phyloP scores from a whole-genome alignment of 2,329 filamentous ascomycete genomes.

The Colletotrichum tamarilloi region DNA sequence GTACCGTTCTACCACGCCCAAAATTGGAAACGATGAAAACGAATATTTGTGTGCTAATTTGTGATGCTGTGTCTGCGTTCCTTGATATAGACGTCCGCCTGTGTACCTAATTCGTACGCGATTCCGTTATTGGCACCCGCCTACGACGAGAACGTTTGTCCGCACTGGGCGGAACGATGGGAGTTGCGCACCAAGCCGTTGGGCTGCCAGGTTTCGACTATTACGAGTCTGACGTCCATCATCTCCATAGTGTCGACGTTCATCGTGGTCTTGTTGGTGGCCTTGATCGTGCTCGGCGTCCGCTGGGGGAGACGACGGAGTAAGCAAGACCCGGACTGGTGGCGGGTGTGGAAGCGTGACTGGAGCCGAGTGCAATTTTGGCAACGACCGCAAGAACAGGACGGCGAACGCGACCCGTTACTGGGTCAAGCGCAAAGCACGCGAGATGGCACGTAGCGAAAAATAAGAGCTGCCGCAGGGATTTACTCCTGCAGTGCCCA shows the following conservation, averaged over 20 bases:
- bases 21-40: neutral
- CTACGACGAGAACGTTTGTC: conserved; percentile 62
- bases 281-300: conserved; percentile 34
- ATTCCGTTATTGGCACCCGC: conserved; percentile 62
- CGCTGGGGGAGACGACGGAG: conserved; percentile 29
- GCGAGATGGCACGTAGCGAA: too few species aligned
- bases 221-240: conserved; percentile 51
- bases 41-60: neutral
- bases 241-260: conserved; percentile 48
- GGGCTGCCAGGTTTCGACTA: conserved; percentile 55
- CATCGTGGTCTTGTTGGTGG: conserved; percentile 39
- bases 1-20: conserved; percentile 46
- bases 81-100: conserved; percentile 58
- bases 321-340: conserved; percentile 36
- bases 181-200: conserved; percentile 52
- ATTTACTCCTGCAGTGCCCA: neutral
- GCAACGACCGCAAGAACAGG: neutral
- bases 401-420: conserved; percentile 37
- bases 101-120: conserved; percentile 61
- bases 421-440: conserved; percentile 27
- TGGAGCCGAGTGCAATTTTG: neutral
- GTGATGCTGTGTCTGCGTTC: neutral
- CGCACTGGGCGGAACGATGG: conserved; percentile 58
- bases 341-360: conserved; percentile 36
- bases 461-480: neutral